phyloP scores from a whole-genome alignment of 1,284 basidiomycete genomes.

The Leccinum subrobustum region DNA sequence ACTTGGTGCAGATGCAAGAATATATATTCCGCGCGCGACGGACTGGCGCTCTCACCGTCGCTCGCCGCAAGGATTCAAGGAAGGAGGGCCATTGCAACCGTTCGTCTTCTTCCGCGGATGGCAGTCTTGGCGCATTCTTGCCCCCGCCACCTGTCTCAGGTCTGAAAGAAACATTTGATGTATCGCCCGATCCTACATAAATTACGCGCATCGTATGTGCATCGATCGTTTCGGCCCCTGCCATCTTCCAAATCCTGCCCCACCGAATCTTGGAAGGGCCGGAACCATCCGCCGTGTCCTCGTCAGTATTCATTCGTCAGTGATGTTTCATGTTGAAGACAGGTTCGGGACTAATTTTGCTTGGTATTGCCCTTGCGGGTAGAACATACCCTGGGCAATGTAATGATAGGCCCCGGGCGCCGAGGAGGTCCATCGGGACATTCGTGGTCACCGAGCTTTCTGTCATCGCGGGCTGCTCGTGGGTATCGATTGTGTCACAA shows the following conservation, averaged over 20 bases:
- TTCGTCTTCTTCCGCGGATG: slow-evolving; percentile 8
- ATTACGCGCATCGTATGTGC: slow-evolving; percentile 6
- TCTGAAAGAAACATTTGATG: not conserved
- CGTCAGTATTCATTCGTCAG: not conserved
- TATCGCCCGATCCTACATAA: not conserved
- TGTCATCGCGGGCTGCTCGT: not conserved
- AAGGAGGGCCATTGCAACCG: not conserved
- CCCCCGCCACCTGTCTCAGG: slow-evolving; percentile 14
- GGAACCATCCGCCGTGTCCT: not conserved
- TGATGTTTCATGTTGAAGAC: slow-evolving; percentile 16
- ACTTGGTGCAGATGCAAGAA: not conserved
- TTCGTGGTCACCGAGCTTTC: not conserved
- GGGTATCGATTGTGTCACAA: not conserved
- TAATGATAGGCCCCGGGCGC: not conserved
- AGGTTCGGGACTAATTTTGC: not conserved
- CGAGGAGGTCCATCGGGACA: not conserved
- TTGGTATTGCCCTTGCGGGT: not conserved
- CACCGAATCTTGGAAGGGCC: not conserved
- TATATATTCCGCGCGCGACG: slow-evolving; percentile 6
- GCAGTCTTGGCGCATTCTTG: not conserved
- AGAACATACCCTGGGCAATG: not conserved
- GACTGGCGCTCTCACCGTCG: slow-evolving; percentile 11
- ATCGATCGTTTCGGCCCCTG: not conserved
- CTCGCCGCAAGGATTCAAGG: slow-evolving; percentile 2
- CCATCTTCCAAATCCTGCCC: not conserved